Evolutionary conservation across 768 basidiomycete species (phyloP), one percentile per base, ranked within the genome.

Genomic region (Russula emetica): DNA sequence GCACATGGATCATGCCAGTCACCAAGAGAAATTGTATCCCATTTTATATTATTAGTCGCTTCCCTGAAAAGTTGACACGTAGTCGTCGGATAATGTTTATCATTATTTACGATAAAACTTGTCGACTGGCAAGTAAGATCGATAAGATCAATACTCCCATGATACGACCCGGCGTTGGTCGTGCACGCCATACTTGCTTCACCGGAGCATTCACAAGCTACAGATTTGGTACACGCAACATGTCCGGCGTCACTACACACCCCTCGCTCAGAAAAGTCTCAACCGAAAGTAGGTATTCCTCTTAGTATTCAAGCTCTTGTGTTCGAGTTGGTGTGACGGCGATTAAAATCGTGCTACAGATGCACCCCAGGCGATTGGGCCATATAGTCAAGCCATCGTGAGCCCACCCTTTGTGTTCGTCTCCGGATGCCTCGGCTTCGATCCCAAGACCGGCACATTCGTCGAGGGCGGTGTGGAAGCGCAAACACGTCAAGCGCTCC

Each of bases 381-480:
- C 94, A 36, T 96, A 96, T 77, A 86, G 85, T 1, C 90, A 96
- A 77, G 95, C 86, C 5, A 83, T 95, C 76, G 90, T 88, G 71
- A 81, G 82, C 57, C 90, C 90, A 56, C 85, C 90, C 69, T 82
- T 94, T 63, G 83, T 98, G 68, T 99, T 96, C 77, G 80, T 86
- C 51, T 95, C 93, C 2, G 96, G 96, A 53, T 90, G 87, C 72
- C 88, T 98, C 70, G 88, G 92, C 2, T 78, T 97, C 61, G 83
- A 90, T 71, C 90, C 94, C 13, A 71, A 76, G 34, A 85, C 85
- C 14, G 85, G 84, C 75, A 78, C 86, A 70, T 76, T 95, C 70
- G 88, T 92, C 61, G 73, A 76, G 28, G 87, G 86, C 26, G 90
- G 90, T 16, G 81, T 95, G 52, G 87, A 88, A 69, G 86, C 78